A percentile compares a stretch with the other conserved stretches of the same genome.
Conservation (phyloP, 139 green algal genomes). For the Pleodorina starrii region DNA sequence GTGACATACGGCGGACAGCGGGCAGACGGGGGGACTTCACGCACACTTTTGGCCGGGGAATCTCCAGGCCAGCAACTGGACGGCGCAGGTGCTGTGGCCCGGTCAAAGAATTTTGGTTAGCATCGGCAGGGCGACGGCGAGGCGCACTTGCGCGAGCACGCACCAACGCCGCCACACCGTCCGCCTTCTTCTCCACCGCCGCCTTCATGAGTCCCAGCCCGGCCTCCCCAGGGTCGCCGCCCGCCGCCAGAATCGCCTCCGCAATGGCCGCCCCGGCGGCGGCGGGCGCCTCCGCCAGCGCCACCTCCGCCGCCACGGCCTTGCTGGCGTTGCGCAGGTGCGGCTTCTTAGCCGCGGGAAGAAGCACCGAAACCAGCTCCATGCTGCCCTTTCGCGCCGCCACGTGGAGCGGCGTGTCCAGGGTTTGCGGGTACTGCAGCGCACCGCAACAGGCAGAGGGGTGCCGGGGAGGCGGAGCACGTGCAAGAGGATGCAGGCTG, state of each 20-base stretch:
- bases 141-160: neutral
- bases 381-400: neutral
- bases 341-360: neutral
- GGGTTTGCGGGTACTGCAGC: neutral
- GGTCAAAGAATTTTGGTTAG: too few relatives aligned
- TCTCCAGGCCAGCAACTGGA: neutral
- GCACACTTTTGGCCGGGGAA: too few relatives aligned
- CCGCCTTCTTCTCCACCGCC: conserved; percentile 26
- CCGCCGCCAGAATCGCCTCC: conserved; percentile 10
- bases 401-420: conserved; percentile 30
- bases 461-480: too few relatives aligned
- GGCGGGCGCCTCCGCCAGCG: neutral
- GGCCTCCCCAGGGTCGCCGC: conserved; percentile 36
- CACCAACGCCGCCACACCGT: conserved; percentile 11
- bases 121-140: too few relatives aligned
- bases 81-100: neutral
- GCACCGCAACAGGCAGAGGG: too few relatives aligned
- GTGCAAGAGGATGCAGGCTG: too few relatives aligned
- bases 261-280: neutral
- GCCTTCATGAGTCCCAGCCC: conserved; percentile 16
- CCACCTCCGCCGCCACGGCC: conserved; percentile 9
- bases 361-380: conserved; percentile 9
- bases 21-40: too few relatives aligned
- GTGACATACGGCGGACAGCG: too few relatives aligned
- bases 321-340: conserved; percentile 1